Evolutionary conservation across 371 early-diverging fungal species (phyloP), one percentile per base, ranked within the genome.

Genomic region (Nematocida sp.): DNA sequence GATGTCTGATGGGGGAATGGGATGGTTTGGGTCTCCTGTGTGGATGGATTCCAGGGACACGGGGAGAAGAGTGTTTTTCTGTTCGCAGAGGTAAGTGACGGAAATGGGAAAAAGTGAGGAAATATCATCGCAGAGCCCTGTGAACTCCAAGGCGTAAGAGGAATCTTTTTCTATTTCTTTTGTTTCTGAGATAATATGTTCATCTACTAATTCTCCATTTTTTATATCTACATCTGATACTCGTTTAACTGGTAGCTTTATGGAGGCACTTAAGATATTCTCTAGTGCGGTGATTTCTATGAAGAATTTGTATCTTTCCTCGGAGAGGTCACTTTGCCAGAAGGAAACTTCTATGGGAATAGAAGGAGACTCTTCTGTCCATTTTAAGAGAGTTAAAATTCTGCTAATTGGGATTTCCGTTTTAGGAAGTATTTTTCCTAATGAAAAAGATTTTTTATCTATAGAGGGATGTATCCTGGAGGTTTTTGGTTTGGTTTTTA

Each of bases 241-340:
- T 35, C 75, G 56, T 51, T 51, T 60, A 9, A 61, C 59, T 5
- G 75, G 75, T 0, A 71, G 26, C 26, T 36, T 40, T 35, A 61
- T 36, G 18, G 9, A 2, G 3, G 59, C 33, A 13, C 25, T 18
- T 38, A 59, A 35, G 25, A 71, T 57, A 20, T 47, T 30, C 11
- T 4, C 30, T 5, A 13, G 55, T 28, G 75, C 63, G 11, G 64
- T 71, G 16, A 71, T 38, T 39, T 71, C 75, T 18, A 71, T 63
- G 45, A 71, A 71, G 51, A 71, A 71, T 51, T 54, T 60, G 75
- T 71, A 71, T 49, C 75, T 42, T 42, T 71, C 75, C 26, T 71
- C 75, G 11, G 75, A 71, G 2, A 71, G 16, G n/a, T 71, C 75
- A 13, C 26, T 71, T 50, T 71, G 75, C 75, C 75, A 71, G 63